A percentile compares a stretch with the other conserved stretches of the same genome.
Conservation (phyloP, 805 yeast genomes). For the Myxozyma melibiosi region DNA sequence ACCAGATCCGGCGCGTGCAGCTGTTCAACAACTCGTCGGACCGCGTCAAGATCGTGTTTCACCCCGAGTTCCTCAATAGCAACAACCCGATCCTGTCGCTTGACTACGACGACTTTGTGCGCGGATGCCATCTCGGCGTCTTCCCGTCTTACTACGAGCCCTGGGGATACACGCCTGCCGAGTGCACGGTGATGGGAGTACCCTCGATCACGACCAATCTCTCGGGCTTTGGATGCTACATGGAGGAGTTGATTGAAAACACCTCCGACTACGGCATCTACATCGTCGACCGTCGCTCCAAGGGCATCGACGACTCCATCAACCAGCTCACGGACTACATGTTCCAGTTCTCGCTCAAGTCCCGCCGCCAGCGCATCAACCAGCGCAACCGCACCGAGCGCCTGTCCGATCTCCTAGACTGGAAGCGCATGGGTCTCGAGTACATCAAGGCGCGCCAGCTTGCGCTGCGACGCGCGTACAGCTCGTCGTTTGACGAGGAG, state of each 20-base stretch:
- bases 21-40: conserved; percentile 87
- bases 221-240: conserved; percentile 97
- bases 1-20: conserved; percentile 88
- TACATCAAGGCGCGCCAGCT: conserved; percentile 92
- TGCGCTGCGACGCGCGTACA: conserved; percentile 91
- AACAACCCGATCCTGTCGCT: conserved; percentile 90
- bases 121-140: conserved; percentile 97
- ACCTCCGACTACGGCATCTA: conserved; percentile 95
- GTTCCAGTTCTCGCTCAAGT: conserved; percentile 84
- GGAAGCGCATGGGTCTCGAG: conserved; percentile 98
- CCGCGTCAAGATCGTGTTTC: conserved; percentile 93
- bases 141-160: conserved; percentile 99
- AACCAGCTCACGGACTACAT: conserved; percentile 85
- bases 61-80: conserved; percentile 94
- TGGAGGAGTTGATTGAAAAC: conserved; percentile 95
- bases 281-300: conserved; percentile 91
- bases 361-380: conserved; percentile 95
- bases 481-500: conserved; percentile 61
- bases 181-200: conserved; percentile 99
- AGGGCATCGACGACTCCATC: conserved; percentile 89
- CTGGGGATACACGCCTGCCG: conserved; percentile 99
- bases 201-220: conserved; percentile 95
- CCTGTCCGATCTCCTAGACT: conserved; percentile 86
- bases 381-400: conserved; percentile 97
- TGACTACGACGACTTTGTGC: conserved; percentile 95